phyloP scores from a whole-genome alignment of 495 filamentous ascomycete species.

The Penicillium bialowiezense region DNA sequence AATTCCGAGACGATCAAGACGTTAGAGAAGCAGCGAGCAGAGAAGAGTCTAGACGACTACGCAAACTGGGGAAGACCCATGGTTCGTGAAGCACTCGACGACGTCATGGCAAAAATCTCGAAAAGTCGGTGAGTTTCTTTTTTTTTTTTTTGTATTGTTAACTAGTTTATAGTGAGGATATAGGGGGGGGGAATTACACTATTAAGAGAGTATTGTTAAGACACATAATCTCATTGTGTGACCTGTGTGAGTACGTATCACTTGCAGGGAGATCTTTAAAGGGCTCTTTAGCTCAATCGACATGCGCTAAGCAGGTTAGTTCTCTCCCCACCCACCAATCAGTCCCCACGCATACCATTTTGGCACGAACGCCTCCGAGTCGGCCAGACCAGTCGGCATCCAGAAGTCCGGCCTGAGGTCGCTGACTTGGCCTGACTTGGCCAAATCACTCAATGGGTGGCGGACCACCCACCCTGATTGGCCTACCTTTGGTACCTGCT shows the following conservation, averaged over 20 bases:
- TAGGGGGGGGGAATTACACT: no score
- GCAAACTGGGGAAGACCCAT: neutral
- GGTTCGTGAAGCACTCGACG: neutral
- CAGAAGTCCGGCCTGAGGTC: no score
- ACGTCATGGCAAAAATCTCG: constrained; percentile 2
- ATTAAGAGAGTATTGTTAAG: no score
- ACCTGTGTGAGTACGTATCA: no score
- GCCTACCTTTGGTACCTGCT: no score
- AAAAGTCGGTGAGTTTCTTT: neutral
- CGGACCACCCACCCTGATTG: no score
- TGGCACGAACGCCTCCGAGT: constrained; percentile 6
- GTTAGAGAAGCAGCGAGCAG: neutral
- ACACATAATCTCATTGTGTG: no score
- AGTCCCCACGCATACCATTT: constrained; percentile 4
- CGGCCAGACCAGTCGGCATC: neutral
- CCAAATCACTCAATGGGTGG: no score
- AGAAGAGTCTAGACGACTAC: neutral
- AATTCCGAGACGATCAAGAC: neutral
- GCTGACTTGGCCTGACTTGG: no score
- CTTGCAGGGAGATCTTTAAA: neutral
- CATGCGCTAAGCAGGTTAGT: constrained; percentile 13
- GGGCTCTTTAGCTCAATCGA: no score
- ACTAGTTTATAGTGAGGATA: no score
- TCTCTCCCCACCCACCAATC: constrained; percentile 18
- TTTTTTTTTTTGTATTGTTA: no score